Conservation (phyloP, 345 rosid species). For the Kernera saxatilis region DNA sequence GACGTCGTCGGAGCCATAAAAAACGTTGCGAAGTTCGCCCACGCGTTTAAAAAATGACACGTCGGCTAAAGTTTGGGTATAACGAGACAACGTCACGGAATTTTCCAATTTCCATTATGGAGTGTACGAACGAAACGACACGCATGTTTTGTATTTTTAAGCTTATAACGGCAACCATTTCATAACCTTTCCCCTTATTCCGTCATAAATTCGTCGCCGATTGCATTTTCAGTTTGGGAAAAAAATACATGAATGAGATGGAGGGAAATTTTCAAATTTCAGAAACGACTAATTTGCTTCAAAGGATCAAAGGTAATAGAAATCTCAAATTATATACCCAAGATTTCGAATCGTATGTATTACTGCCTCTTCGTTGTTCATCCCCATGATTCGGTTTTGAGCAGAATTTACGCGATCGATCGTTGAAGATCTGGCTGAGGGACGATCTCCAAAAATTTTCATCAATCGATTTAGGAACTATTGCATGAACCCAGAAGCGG, state of each 20-base stretch:
- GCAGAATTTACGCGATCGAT: conserved; percentile 59
- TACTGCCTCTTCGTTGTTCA: background rate
- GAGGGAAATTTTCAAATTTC: conserved; percentile 48
- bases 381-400: background rate
- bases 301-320: conserved; percentile 49
- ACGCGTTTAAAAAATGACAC: background rate
- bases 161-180: conserved; percentile 13
- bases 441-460: conserved; percentile 43
- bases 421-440: conserved; percentile 42
- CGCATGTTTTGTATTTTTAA: background rate
- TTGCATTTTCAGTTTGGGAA: background rate
- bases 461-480: conserved; percentile 59
- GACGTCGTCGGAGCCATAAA: background rate
- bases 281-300: conserved; percentile 33
- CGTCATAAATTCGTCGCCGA: background rate
- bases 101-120: background rate
- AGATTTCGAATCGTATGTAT: background rate
- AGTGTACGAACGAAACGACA: background rate
- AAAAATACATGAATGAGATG: conserved; percentile 28
- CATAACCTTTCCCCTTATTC: background rate
- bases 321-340: background rate
- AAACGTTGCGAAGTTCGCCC: background rate
- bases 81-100: background rate
- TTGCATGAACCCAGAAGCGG: conserved; percentile 42
- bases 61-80: background rate